Percentiles rank a stretch among this genome's conserved stretches.
Evolutionary conservation across 768 basidiomycete species (phyloP).

Genomic region (Collybiopsis luxurians): DNA sequence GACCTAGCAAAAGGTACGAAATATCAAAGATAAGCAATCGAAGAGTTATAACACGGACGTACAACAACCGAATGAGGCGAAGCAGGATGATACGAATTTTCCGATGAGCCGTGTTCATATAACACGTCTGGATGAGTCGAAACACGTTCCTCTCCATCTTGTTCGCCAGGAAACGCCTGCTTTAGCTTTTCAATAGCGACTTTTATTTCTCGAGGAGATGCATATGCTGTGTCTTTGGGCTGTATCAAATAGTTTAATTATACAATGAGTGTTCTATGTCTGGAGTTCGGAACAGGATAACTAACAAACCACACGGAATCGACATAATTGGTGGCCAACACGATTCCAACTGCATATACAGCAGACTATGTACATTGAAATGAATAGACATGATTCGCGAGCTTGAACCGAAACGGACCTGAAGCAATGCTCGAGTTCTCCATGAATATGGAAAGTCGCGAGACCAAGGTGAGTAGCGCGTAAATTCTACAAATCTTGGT

Average conservation of each 20-base stretch:
- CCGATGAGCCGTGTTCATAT: slow-evolving; percentile 60
- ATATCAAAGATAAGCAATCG: background rate
- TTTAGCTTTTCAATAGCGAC: slow-evolving; percentile 54
- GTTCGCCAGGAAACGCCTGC: slow-evolving; percentile 37
- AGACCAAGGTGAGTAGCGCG: slow-evolving; percentile 41
- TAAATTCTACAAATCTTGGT: slow-evolving; percentile 18
- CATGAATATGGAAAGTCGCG: slow-evolving; percentile 31
- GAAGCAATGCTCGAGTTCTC: slow-evolving; percentile 29
- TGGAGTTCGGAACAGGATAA: too few relatives aligned
- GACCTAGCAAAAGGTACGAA: slow-evolving; percentile 36
- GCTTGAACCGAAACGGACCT: slow-evolving; percentile 9
- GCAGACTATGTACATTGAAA: slow-evolving; percentile 15
- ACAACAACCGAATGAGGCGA: slow-evolving; percentile 56
- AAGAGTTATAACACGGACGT: too few relatives aligned
- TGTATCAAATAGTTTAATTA: too few relatives aligned
- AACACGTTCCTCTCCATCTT: slow-evolving; percentile 28
- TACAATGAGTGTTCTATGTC: too few relatives aligned
- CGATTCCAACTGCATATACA: slow-evolving; percentile 33
- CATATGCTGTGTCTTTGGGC: slow-evolving; percentile 31
- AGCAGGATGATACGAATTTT: slow-evolving; percentile 64
- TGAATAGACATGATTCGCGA: background rate
- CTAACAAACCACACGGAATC: slow-evolving; percentile 27
- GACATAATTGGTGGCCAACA: slow-evolving; percentile 24
- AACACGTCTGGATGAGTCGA: slow-evolving; percentile 50
- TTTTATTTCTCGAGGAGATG: slow-evolving; percentile 42